A percentile compares a stretch with the other conserved stretches of the same genome.
Evolutionary conservation across 352 stramenopile species (phyloP).

Genomic region (Pythium plurisporium): DNA sequence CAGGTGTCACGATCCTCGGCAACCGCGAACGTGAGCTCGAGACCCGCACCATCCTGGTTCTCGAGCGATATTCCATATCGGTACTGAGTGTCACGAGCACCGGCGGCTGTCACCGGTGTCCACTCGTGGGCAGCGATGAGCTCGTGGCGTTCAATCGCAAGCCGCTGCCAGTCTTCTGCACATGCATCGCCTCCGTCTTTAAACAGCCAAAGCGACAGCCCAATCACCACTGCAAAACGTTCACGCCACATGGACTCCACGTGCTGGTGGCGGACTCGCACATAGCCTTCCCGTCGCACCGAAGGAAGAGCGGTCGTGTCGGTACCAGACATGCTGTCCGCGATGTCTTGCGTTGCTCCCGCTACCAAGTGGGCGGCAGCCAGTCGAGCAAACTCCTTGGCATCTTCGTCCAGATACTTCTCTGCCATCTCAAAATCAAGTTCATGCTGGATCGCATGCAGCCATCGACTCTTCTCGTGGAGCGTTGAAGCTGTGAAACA

Average conservation of each 20-base stretch:
- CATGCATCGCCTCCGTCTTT: constrained; percentile 29
- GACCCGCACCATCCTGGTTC: constrained; percentile 51
- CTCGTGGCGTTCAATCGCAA: constrained; percentile 47
- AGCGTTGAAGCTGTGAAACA: constrained; percentile 41
- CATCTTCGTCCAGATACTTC: constrained; percentile 50
- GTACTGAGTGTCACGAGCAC: not conserved
- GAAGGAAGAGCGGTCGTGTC: not conserved
- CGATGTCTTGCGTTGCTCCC: not conserved
- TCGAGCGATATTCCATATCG: constrained; percentile 50
- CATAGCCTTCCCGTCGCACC: constrained; percentile 18
- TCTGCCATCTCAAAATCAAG: constrained; percentile 58
- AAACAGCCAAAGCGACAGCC: constrained; percentile 19
- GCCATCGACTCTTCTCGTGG: constrained; percentile 41
- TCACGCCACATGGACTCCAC: constrained; percentile 24
- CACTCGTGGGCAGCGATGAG: constrained; percentile 33
- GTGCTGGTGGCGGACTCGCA: constrained; percentile 22
- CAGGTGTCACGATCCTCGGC: constrained; percentile 38
- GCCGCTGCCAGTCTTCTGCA: constrained; percentile 19
- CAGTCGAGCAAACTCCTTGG: constrained; percentile 46
- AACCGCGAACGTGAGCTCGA: constrained; percentile 42
- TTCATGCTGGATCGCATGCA: constrained; percentile 52
- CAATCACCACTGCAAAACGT: constrained; percentile 17
- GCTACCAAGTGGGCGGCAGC: constrained; percentile 30
- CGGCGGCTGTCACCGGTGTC: not conserved
- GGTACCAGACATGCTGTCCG: not conserved